These are phyloP conservation scores for Sugiyamaella valdiviana DNA, from an alignment of 805 yeast genomes.

Conservation along the genomic window DNA sequence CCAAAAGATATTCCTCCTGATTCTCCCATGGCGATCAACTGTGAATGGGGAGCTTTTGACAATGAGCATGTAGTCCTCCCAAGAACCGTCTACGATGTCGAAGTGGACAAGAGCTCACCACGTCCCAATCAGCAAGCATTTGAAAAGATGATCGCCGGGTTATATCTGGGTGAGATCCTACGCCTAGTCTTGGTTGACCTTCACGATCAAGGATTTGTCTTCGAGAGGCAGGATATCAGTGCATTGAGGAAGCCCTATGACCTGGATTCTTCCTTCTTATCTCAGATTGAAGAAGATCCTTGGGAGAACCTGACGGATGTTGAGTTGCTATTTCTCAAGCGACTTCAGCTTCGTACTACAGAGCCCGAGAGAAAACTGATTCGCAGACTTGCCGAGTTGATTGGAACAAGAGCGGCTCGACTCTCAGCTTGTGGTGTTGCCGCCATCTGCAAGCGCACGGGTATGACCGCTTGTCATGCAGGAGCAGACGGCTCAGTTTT, in stretches of 20 bases:
- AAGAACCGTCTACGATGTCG: conserved; percentile 79
- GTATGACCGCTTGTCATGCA: conserved; percentile 61
- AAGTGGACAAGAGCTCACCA: conserved; percentile 79
- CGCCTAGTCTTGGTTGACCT: conserved; percentile 76
- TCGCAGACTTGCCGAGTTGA: conserved; percentile 74
- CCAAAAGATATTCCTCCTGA: conserved; percentile 55
- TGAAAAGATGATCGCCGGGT: conserved; percentile 97
- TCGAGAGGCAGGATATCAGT: conserved; percentile 61
- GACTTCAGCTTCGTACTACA: conserved; percentile 60
- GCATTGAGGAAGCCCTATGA: conserved; percentile 58
- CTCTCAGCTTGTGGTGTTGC: conserved; percentile 93
- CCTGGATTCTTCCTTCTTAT: conserved; percentile 86
- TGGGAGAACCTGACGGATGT: conserved; percentile 76
- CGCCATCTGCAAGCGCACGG: conserved; percentile 84
- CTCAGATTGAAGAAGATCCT: conserved; percentile 83
- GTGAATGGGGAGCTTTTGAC: conserved; percentile 98
- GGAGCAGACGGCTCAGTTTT: conserved; percentile 97
- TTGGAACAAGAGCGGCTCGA: conserved; percentile 90
- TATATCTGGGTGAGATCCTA: conserved; percentile 87
- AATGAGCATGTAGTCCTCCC: conserved; percentile 81
- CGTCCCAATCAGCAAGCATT: conserved; percentile 94
- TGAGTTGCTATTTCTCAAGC: conserved; percentile 53
- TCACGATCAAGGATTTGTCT: conserved; percentile 55
- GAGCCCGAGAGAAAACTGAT: conserved; percentile 73
- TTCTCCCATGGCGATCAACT: conserved; percentile 89